Evolutionary conservation across 2,329 filamentous ascomycete species (phyloP).

Genomic region (Hypoxylon sp.): DNA sequence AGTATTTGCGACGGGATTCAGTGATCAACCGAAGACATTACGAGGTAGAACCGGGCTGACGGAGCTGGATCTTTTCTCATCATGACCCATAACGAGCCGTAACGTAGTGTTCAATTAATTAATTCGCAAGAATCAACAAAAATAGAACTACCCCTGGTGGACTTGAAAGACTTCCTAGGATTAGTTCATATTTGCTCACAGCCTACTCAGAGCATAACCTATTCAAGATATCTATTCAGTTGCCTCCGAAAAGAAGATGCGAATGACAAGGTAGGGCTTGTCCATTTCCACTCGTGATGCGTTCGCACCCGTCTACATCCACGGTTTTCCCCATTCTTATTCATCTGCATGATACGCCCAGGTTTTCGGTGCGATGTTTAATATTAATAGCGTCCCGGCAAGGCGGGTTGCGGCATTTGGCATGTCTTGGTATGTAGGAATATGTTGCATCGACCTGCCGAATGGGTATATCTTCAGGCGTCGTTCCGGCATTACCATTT

Average conservation of each 20-base stretch:
- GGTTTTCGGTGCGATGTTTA: slow-evolving; percentile 29
- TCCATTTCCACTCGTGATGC: slow-evolving; percentile 7
- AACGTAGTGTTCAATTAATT: slow-evolving; percentile 25
- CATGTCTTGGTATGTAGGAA: slow-evolving; percentile 29
- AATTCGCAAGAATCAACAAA: slow-evolving; percentile 27
- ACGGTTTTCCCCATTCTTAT: slow-evolving; percentile 22
- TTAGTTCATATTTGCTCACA: slow-evolving; percentile 11
- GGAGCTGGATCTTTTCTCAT: slow-evolving; percentile 11
- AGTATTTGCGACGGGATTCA: slow-evolving; percentile 9
- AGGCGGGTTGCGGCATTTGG: slow-evolving; percentile 39
- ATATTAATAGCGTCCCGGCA: slow-evolving; percentile 24
- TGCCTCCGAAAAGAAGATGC: background rate
- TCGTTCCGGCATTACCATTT: slow-evolving; percentile 45
- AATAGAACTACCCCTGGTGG: slow-evolving; percentile 23
- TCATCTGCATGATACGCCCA: slow-evolving; percentile 24
- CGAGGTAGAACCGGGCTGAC: slow-evolving; percentile 11
- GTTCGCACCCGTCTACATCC: slow-evolving; percentile 17
- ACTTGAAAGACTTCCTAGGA: slow-evolving; percentile 3
- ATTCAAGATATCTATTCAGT: background rate
- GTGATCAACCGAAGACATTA: slow-evolving; percentile 19
- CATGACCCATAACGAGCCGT: background rate
- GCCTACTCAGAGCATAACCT: slow-evolving; percentile 4
- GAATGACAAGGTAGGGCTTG: slow-evolving; percentile 1
- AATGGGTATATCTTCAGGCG: slow-evolving; percentile 26
- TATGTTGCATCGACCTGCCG: slow-evolving; percentile 38